phyloP scores from a whole-genome alignment of 1,139 yeast genomes.

The Saccharomyces pastorianus region DNA sequence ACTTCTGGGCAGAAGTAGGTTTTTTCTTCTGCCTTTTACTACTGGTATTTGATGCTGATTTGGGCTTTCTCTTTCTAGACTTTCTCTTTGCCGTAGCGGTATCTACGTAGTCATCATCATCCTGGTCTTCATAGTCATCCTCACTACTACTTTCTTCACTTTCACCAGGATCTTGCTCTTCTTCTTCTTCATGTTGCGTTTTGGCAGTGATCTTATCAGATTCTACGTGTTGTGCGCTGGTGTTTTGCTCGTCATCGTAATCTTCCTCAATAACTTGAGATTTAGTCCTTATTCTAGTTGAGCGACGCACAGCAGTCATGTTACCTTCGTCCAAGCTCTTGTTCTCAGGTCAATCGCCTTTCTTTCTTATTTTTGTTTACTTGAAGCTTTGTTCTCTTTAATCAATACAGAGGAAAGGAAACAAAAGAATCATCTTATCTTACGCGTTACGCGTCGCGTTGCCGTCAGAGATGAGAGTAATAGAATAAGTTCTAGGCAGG shows the following conservation, averaged over 20 bases:
- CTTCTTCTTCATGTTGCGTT: background rate
- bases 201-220: conserved; percentile 2
- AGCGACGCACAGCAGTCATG: conserved; percentile 4
- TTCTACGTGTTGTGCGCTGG: conserved; percentile 2
- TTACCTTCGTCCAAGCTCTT: background rate
- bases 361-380: background rate
- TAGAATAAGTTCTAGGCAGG: background rate
- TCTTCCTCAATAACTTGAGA: conserved; percentile 1
- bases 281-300: conserved; percentile 2
- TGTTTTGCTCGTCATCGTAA: background rate
- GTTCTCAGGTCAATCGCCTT: background rate
- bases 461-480: background rate
- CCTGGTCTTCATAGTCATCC: conserved; percentile 1
- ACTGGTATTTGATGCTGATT: background rate
- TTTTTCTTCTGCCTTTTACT: background rate
- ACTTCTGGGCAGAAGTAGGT: background rate
- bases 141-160: conserved; percentile 1
- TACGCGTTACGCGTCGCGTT: background rate
- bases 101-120: conserved; percentile 5
- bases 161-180: background rate
- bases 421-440: background rate
- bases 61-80: background rate
- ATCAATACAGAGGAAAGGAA: background rate
- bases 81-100: background rate
- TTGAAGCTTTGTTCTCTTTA: background rate